Evolutionary conservation across 441 rosid species (phyloP).

Genomic region (Arabidopsis hybrid): DNA sequence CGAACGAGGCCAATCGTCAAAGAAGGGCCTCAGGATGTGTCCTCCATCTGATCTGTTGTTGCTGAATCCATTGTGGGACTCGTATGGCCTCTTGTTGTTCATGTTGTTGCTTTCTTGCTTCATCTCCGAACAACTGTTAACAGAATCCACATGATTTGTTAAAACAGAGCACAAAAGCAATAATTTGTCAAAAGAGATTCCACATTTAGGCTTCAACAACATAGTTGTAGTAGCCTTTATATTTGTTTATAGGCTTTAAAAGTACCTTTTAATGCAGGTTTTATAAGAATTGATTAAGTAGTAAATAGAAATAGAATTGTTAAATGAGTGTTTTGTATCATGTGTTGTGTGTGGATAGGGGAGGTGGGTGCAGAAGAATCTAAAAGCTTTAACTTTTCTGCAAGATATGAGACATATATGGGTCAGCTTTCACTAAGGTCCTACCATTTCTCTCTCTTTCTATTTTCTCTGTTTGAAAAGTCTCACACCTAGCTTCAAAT

Average conservation of each 20-base stretch:
- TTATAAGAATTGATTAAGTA: constrained; percentile 10
- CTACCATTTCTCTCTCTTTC: constrained; percentile 47
- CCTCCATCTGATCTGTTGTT: constrained; percentile 61
- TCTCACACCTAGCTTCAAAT: constrained; percentile 32
- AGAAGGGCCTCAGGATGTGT: constrained; percentile 77
- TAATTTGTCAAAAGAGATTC: not conserved
- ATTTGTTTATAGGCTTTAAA: constrained; percentile 13
- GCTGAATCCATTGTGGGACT: constrained; percentile 49
- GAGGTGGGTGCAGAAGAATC: constrained; percentile 61
- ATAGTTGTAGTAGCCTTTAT: not conserved
- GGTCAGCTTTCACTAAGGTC: constrained; percentile 53
- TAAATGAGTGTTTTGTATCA: constrained; percentile 1
- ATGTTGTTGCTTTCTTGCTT: constrained; percentile 40
- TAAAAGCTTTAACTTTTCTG: constrained; percentile 49
- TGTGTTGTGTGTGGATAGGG: constrained; percentile 63
- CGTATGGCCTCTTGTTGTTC: constrained; percentile 55
- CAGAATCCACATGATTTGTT: constrained; percentile 24
- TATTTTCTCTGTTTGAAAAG: constrained; percentile 38
- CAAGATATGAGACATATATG: constrained; percentile 55
- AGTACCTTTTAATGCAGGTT: constrained; percentile 26
- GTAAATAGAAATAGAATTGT: constrained; percentile 6
- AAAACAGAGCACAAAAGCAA: constrained; percentile 19
- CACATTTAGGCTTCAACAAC: constrained; percentile 19
- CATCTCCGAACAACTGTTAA: constrained; percentile 43
- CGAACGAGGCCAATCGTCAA: constrained; percentile 88